These are phyloP conservation scores for Chenopodium suecicum DNA, from an alignment of 148 eudicot genomes.

Conservation along the genomic window DNA sequence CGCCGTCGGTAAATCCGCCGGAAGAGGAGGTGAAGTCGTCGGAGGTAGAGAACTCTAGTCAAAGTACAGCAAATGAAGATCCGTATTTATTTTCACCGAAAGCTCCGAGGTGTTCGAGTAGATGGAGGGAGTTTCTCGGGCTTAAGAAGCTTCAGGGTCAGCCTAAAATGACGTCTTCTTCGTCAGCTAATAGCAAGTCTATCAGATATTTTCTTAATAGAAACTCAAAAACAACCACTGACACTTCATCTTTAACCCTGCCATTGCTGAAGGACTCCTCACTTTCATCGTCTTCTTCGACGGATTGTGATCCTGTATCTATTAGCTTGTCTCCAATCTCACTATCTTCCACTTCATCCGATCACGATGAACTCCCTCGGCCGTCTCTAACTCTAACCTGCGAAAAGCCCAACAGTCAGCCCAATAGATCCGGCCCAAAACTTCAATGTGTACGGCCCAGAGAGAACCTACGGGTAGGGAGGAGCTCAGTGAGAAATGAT, in stretches of 20 bases:
- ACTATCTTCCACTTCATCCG: slow-evolving; percentile 67
- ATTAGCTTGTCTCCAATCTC: slow-evolving; percentile 28
- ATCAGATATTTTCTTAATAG: slow-evolving; percentile 49
- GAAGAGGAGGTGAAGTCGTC: slow-evolving; percentile 31
- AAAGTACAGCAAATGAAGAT: slow-evolving; percentile 11
- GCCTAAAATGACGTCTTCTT: slow-evolving; percentile 21
- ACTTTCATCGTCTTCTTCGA: slow-evolving; percentile 33
- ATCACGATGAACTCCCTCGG: slow-evolving; percentile 65
- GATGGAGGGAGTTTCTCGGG: slow-evolving; percentile 83
- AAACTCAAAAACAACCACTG: slow-evolving; percentile 42
- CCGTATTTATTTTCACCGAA: slow-evolving; percentile 70
- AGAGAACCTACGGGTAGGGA: too few relatives aligned
- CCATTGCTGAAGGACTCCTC: slow-evolving; percentile 59
- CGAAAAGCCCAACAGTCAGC: slow-evolving; percentile 35
- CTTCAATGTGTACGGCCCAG: not conserved
- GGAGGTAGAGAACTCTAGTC: slow-evolving; percentile 10
- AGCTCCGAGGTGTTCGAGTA: slow-evolving; percentile 79
- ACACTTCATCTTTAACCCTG: slow-evolving; percentile 37
- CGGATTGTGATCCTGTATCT: not conserved
- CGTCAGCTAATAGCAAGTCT: slow-evolving; percentile 32
- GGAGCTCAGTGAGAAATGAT: not conserved
- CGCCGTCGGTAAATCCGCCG: not conserved
- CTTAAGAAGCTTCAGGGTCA: slow-evolving; percentile 40
- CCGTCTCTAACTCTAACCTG: slow-evolving; percentile 70
- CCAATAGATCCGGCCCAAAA: slow-evolving; percentile 6